These are phyloP conservation scores for Inonotus obliquus DNA, from an alignment of 1,284 basidiomycete genomes.

Conservation along the genomic window DNA sequence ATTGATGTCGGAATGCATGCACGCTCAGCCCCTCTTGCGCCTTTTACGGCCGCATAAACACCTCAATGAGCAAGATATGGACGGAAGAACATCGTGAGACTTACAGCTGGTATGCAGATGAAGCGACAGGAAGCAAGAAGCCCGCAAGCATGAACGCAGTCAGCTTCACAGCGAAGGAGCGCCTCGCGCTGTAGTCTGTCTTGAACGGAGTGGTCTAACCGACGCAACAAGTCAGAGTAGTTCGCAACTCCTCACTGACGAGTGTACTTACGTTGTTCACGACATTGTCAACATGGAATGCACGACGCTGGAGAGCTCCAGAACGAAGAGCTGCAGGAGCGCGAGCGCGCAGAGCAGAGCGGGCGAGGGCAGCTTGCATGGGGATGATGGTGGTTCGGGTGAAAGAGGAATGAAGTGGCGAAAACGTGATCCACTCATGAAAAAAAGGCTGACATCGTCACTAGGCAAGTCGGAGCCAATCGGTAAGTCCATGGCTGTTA, in stretches of 20 bases:
- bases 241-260: not conserved
- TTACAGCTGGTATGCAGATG: conserved; percentile 61
- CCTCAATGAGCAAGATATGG: conserved; percentile 2
- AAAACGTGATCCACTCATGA: not conserved
- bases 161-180: conserved; percentile 55
- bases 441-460: not conserved
- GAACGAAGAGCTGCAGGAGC: conserved; percentile 30
- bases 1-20: not conserved
- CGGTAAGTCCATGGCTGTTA: not conserved
- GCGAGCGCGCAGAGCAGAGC: conserved; percentile 38
- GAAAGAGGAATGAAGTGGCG: not conserved
- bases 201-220: conserved; percentile 67
- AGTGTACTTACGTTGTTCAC: conserved; percentile 53
- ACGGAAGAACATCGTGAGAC: conserved; percentile 26
- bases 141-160: conserved; percentile 48
- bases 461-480: conserved; percentile 1
- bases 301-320: conserved; percentile 29
- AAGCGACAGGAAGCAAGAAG: conserved; percentile 64
- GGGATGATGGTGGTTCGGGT: conserved; percentile 10
- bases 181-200: conserved; percentile 50
- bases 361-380: conserved; percentile 33
- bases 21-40: conserved; percentile 30
- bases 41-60: conserved; percentile 23
- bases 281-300: conserved; percentile 31
- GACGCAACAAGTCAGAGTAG: not conserved